Percentiles rank a stretch among this genome's conserved stretches.
These are phyloP conservation scores for Nelumbo lutea DNA, from an alignment of 164 flowering plant species.

Conservation along the genomic window DNA sequence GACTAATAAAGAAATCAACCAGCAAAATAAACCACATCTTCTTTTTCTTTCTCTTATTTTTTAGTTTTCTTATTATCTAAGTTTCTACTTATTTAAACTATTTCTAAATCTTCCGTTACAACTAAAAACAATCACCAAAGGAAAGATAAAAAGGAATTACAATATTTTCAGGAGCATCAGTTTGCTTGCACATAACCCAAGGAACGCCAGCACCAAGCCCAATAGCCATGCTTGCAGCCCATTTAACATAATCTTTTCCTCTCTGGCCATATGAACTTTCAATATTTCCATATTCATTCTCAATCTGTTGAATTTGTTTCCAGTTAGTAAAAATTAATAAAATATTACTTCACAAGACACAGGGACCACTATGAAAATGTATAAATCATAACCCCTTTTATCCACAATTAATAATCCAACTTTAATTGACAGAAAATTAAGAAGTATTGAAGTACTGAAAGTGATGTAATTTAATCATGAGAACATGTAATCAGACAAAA, in stretches of 20 bases:
- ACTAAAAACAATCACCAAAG: not conserved
- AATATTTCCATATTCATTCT: conserved; percentile 89
- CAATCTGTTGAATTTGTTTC: conserved; percentile 54
- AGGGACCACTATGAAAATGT: not conserved
- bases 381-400: not conserved
- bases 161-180: conserved; percentile 73
- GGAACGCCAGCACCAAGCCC: conserved; percentile 93
- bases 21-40: not conserved
- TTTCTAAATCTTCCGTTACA: not conserved
- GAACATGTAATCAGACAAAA: too few relatives aligned
- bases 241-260: conserved; percentile 72
- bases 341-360: not conserved
- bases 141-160: conserved; percentile 18
- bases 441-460: too few relatives aligned
- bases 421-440: not conserved
- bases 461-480: too few relatives aligned
- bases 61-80: too few relatives aligned
- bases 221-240: conserved; percentile 92
- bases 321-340: conserved; percentile 4
- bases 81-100: too few relatives aligned
- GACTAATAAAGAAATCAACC: not conserved
- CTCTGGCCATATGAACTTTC: conserved; percentile 51
- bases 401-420: not conserved
- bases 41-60: too few relatives aligned
- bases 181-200: conserved; percentile 97